These are phyloP conservation scores for Ophiosphaerella herpotricha DNA, from an alignment of 2,329 filamentous ascomycete genomes.

Conservation along the genomic window DNA sequence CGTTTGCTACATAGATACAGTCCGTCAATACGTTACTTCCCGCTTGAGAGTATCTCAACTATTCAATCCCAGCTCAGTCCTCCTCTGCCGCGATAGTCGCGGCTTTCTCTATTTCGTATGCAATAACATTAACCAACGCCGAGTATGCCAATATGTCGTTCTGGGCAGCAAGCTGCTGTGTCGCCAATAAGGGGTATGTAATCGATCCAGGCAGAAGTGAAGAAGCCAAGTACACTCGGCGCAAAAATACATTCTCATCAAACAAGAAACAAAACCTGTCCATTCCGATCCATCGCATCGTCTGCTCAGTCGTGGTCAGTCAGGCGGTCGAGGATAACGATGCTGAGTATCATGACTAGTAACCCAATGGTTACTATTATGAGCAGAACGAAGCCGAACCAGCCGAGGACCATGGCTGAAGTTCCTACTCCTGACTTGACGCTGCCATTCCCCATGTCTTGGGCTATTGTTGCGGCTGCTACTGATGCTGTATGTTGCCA, in stretches of 20 bases:
- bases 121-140: constrained; percentile 32
- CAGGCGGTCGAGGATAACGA: constrained; percentile 72
- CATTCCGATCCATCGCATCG: not conserved
- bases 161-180: constrained; percentile 32
- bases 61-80: not conserved
- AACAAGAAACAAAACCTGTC: constrained; percentile 14
- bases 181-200: constrained; percentile 40
- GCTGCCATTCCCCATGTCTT: constrained; percentile 88
- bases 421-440: constrained; percentile 89
- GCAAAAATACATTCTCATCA: constrained; percentile 29
- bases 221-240: constrained; percentile 33
- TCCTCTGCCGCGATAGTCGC: constrained; percentile 8
- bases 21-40: constrained; percentile 25
- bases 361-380: constrained; percentile 95
- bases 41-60: constrained; percentile 5
- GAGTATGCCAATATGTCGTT: constrained; percentile 35
- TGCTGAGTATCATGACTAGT: constrained; percentile 95
- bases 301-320: constrained; percentile 46
- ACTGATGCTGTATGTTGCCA: constrained; percentile 98
- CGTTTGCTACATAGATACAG: constrained; percentile 35
- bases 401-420: constrained; percentile 93
- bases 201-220: constrained; percentile 26
- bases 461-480: constrained; percentile 88
- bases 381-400: constrained; percentile 92
- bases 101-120: constrained; percentile 15